A percentile compares a stretch with the other conserved stretches of the same genome.
Conservation (phyloP, 2,329 filamentous ascomycete genomes). For the Pseudofabraea citricarpa region DNA sequence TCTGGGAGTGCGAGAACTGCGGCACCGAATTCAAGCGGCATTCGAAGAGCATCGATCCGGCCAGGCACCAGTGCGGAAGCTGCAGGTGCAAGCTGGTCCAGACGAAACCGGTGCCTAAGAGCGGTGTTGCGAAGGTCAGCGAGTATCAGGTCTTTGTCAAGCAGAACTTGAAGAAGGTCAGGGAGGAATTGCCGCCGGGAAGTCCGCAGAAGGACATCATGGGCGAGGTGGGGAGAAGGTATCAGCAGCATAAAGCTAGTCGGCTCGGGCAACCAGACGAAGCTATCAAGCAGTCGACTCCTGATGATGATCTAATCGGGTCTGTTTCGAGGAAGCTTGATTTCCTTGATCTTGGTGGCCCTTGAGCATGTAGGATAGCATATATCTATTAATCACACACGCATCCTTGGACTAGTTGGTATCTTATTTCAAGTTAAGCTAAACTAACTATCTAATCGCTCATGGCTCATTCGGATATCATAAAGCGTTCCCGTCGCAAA, state of each 20-base stretch:
- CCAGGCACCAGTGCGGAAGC: conserved; percentile 67
- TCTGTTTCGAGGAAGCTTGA: conserved; percentile 24
- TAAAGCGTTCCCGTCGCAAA: not conserved
- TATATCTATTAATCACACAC: too few relatives aligned
- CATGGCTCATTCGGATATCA: not conserved
- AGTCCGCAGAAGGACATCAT: conserved; percentile 65
- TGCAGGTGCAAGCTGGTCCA: conserved; percentile 71
- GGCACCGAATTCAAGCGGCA: conserved; percentile 74
- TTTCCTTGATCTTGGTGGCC: conserved; percentile 26
- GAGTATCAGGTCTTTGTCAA: conserved; percentile 60
- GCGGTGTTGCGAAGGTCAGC: conserved; percentile 22
- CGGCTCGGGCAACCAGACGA: too few relatives aligned
- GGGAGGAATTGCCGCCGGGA: conserved; percentile 45
- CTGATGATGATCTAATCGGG: conserved; percentile 12
- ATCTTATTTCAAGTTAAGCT: too few relatives aligned
- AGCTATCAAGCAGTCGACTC: too few relatives aligned
- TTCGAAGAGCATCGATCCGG: conserved; percentile 75
- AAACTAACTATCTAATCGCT: not conserved
- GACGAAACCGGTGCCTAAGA: conserved; percentile 70
- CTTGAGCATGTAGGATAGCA: too few relatives aligned
- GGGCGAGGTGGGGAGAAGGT: conserved; percentile 60
- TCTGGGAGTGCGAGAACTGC: conserved; percentile 75
- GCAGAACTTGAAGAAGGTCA: conserved; percentile 60
- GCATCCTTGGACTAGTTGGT: too few relatives aligned
- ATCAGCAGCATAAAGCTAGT: conserved; percentile 49